Base-by-base conservation (phyloP, 164 flowering plant species). In the Santalum album region DNA sequence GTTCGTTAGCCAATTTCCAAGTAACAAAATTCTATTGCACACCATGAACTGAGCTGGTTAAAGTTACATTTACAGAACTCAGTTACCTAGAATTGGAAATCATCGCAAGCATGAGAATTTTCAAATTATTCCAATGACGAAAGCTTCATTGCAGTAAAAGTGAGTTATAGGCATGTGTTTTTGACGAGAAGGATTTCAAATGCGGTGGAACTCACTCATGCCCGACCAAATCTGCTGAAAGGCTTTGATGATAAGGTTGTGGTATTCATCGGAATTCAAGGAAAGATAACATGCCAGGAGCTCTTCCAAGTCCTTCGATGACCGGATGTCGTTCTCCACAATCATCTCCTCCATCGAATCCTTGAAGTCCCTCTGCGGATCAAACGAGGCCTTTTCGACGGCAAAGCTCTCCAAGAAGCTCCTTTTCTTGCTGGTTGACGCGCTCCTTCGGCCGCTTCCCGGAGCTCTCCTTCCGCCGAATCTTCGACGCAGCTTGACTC, bases 261-360 rank as follows among this genome's bases (percentile, higher is more conserved):
- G 50, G 25, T 46, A 46, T 22, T 46, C 50, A 16, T 46, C 50
- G 10, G 25, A 46, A 16, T 46, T 46, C 22, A 46, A 15, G 12
- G 25, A 46, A 9, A 46, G 25, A 15, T 46, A 46, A 46, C 50
- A 46, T 3, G 50, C 23, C 11, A 46, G 50, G 4, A 46, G 23
- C 7, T 46, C 50, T 23, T 46, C 50, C 23, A 46, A 9, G 23
- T 46, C 50, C 50, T 46, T 46, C 4, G 50, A 46, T n/a, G 11
- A 9, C 50, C 50, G 12, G 25, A 46, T 46, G 25, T 46, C 16
- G 25, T 46, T n/a, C 23, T 46, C 15, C 50, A 19, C 23, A 23
- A 46, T 46, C 50, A 46, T 46, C 23, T 46, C 50, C 50, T 7
- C 22, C 50, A 46, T 46, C 2, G 50, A 46, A 3, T 46, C 50